phyloP scores from a whole-genome alignment of 2,329 filamentous ascomycete species.

The Blastomyces gilchristii region DNA sequence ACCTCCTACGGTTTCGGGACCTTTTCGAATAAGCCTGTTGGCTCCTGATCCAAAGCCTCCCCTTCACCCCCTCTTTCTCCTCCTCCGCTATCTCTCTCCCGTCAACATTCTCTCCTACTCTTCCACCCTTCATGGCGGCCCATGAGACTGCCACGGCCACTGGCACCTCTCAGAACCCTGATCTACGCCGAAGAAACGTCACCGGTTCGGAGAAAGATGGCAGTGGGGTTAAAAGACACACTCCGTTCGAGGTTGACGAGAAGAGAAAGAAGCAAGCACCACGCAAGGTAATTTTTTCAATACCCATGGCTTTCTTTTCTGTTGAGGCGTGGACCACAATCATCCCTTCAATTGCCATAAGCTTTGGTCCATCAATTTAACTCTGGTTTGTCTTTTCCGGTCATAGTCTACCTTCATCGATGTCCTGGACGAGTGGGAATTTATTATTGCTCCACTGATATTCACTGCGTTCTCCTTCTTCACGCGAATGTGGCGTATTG shows the following conservation, averaged over 20 bases:
- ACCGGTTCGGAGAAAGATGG: slow-evolving; percentile 14
- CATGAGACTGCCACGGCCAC: slow-evolving; percentile 27
- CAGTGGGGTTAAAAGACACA: not conserved
- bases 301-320: not conserved
- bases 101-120: not conserved
- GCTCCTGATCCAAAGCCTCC: not conserved
- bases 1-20: not conserved
- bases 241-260: not conserved
- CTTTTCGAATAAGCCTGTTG: not conserved
- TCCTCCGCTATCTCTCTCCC: not conserved
- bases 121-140: slow-evolving; percentile 23
- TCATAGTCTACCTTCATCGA: slow-evolving; percentile 23
- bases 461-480: slow-evolving; percentile 55
- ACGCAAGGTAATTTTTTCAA: not conserved
- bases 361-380: not conserved
- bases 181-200: slow-evolving; percentile 36
- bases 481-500: slow-evolving; percentile 58
- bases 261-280: not conserved
- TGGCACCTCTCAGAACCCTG: slow-evolving; percentile 25
- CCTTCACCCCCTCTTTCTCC: slow-evolving; percentile 5
- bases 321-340: not conserved
- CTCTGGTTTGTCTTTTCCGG: slow-evolving; percentile 2
- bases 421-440: slow-evolving; percentile 49
- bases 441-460: slow-evolving; percentile 52
- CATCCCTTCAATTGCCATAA: not conserved